Percentiles rank a stretch among this genome's conserved stretches.
Conservation (phyloP, 176 grass and related monocot genomes). For the Oryza brachyantha region DNA sequence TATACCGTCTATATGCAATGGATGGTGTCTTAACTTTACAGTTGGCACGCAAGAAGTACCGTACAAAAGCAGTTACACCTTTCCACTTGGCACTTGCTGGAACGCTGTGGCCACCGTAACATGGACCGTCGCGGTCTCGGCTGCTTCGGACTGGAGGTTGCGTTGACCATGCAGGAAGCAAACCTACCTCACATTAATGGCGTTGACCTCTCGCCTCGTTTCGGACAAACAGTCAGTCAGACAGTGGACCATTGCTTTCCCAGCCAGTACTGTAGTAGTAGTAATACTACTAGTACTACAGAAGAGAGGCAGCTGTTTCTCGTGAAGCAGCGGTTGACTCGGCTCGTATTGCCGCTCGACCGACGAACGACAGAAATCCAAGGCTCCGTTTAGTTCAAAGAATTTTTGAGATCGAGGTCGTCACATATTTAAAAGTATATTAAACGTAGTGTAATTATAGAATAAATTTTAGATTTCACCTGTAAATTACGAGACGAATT, state of each 20-base stretch:
- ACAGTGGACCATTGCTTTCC: neutral
- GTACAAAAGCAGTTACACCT: neutral
- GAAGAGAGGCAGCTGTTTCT: neutral
- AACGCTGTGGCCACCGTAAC: neutral
- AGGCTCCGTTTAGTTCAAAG: no score
- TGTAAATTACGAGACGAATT: no score
- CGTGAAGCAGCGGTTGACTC: conserved; percentile 22
- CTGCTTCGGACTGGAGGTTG: neutral
- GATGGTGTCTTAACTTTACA: no score
- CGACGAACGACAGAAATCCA: neutral
- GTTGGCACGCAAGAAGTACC: neutral
- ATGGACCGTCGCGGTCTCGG: neutral
- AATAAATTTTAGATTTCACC: no score
- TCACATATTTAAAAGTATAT: no score
- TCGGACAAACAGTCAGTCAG: no score
- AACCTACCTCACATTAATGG: neutral
- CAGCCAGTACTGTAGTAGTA: neutral
- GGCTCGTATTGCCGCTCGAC: neutral
- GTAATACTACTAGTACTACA: no score
- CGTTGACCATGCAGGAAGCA: neutral
- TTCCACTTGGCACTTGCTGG: neutral
- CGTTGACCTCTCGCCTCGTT: neutral
- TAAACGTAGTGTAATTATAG: no score
- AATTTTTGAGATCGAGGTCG: no score
- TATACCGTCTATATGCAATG: no score